Conservation (phyloP, 176 grass and related monocot species). For the Typha latifolia region DNA sequence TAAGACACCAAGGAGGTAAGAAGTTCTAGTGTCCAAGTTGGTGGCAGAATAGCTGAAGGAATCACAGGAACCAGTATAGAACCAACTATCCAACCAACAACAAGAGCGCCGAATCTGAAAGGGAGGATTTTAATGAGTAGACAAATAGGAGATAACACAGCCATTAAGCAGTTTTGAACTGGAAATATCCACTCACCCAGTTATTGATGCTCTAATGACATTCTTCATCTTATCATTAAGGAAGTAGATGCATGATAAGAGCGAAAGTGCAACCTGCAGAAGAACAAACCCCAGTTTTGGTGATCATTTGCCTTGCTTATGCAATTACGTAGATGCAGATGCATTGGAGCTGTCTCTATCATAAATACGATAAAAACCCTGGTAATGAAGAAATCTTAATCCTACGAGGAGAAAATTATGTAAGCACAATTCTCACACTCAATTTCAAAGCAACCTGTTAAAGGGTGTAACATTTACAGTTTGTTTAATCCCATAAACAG, state of each 20-base stretch:
- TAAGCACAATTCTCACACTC: too few relatives aligned
- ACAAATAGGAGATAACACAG: constrained; percentile 9
- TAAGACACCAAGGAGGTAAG: constrained; percentile 78
- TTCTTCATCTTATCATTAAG: constrained; percentile 99
- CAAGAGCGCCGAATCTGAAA: constrained; percentile 73
- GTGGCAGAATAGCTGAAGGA: constrained; percentile 66
- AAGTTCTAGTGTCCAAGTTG: constrained; percentile 90
- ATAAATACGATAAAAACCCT: too few relatives aligned
- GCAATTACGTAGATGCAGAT: too few relatives aligned
- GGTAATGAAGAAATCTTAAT: too few relatives aligned
- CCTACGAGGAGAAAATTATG: too few relatives aligned
- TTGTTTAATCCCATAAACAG: too few relatives aligned
- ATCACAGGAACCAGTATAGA: constrained; percentile 64
- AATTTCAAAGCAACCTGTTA: too few relatives aligned
- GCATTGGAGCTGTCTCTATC: too few relatives aligned
- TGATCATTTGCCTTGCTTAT: too few relatives aligned
- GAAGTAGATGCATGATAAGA: constrained; percentile 87
- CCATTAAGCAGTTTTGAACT: not conserved
- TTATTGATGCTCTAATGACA: constrained; percentile 53
- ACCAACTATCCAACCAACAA: constrained; percentile 73
- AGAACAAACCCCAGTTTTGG: not conserved
- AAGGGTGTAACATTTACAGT: too few relatives aligned
- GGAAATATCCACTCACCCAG: constrained; percentile 43
- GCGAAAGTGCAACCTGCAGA: constrained; percentile 71
- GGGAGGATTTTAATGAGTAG: constrained; percentile 8